Conservation (phyloP, 2,329 filamentous ascomycete genomes). For the Phialophora verrucosa region DNA sequence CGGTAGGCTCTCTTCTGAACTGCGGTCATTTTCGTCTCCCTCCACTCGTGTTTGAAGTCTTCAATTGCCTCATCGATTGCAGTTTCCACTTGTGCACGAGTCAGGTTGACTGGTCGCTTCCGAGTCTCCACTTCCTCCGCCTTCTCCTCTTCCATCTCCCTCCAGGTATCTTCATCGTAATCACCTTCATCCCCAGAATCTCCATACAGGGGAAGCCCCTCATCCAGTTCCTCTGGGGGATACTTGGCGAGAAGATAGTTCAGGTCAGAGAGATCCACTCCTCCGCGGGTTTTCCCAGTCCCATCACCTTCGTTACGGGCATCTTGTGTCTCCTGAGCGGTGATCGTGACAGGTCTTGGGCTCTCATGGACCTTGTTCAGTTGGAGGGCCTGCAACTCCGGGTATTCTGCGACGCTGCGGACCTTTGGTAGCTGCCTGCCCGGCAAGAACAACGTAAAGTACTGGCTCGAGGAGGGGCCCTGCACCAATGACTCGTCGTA, state of each 20-base stretch:
- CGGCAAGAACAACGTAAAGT: constrained; percentile 31
- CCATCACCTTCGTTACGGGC: not conserved
- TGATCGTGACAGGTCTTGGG: not conserved
- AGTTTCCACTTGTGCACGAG: constrained; percentile 54
- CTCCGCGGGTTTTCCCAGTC: not conserved
- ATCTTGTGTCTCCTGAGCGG: not conserved
- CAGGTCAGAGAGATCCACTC: constrained; percentile 35
- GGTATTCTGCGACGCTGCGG: constrained; percentile 24
- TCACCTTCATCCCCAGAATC: constrained; percentile 60
- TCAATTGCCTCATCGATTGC: constrained; percentile 62
- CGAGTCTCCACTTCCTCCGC: constrained; percentile 54
- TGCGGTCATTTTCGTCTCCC: constrained; percentile 61
- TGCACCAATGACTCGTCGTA: constrained; percentile 19
- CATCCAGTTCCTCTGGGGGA: constrained; percentile 46
- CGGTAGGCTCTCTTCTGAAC: constrained; percentile 62
- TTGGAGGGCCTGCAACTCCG: constrained; percentile 19
- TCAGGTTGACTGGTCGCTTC: constrained; percentile 37
- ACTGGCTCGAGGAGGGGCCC: constrained; percentile 21
- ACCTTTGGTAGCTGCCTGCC: constrained; percentile 20
- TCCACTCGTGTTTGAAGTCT: constrained; percentile 62
- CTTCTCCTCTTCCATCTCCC: constrained; percentile 66
- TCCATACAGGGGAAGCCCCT: constrained; percentile 59
- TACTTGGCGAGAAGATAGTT: constrained; percentile 52
- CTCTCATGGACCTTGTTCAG: not conserved
- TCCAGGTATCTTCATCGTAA: constrained; percentile 65